Base-by-base conservation (phyloP, 2,329 filamentous ascomycete species). In the Calycina marina region DNA sequence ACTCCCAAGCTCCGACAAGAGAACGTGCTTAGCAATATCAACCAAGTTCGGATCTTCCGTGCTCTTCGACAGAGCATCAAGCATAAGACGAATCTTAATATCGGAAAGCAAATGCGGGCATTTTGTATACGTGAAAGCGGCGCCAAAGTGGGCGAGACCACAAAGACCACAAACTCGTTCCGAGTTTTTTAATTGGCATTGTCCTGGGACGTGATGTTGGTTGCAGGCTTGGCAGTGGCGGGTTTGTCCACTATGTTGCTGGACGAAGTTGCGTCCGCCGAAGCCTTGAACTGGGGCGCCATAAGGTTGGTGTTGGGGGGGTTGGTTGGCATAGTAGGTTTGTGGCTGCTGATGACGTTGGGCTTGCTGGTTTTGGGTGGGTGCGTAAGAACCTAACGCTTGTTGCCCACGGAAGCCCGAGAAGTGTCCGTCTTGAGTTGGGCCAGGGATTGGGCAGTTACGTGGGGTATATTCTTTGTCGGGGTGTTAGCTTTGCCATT, bases 91-190 rank as follows among this genome's bases (percentile, higher is more conserved):
- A 11, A 84, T 60, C 46, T 81, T 67, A 3, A 63, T 66, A 39
- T 79, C 69, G 3, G 70, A 71, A 33, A 59, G 60, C 31, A 82
- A 61, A 47, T 75, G 69, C 10, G 73, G 69, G 46, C 77, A 82
- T 6, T 61, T 63, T 18, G 67, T 60, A 2, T 55, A 53, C n/a
- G 8, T n/a, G n/a, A 22, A 22, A n/a, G 8, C 20, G 32, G 60
- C 49, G 3, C 72, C 72, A 40, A 61, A 69, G 46, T 78, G 73
- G 2, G 69, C 67, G 14, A 71, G 60, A 11, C 73, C 72, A 39
- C 77, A 80, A 5, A 79, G 60, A 5, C 65, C 65, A 51, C 77
- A 82, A 42, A 65, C 55, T 44, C 78, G 72, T 14, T 5, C n/a
- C 2, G 65, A 58, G 6, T 67, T 64, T 4, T 73, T 76, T 18